Evolutionary conservation across 345 rosid genomes (phyloP), one percentile per base, ranked within the genome.

Genomic region (Syzygium jambos): DNA sequence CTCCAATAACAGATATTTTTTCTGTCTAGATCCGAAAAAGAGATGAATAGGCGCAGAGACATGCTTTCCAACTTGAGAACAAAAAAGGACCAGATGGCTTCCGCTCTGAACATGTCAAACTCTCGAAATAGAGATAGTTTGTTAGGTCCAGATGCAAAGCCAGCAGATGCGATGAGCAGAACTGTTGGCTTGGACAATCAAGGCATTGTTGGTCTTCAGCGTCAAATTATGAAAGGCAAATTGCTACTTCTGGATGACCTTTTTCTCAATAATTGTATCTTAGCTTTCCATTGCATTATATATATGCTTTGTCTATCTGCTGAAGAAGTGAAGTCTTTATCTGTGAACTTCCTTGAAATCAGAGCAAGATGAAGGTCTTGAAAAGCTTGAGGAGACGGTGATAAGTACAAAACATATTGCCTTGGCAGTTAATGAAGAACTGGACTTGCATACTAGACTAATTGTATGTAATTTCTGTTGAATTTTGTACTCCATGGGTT

Each of bases 291-390:
- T 73, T 38, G 23, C 14, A 83, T 21, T 13, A 25, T 85, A 5
- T 54, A 85, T 25, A 85, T 53, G n/a, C 43, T 85, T 54, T 85
- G 41, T 30, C 61, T 21, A 30, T 85, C 25, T 73, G 80, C 80
- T 73, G 80, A 73, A 73, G 82, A 73, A 38, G 49, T 73, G 49
- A 34, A 87, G 14, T 27, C 55, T 77, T 57, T 15, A 25, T 56
- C 41, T 34, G 49, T 78, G 22, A 78, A 51, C n/a, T 63, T 25
- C 43, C n/a, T 29, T 53, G 54, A 46, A 59, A 88, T 55, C 91
- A 92, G 94, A 92, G 89, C 94, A 92, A 91, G 94, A 92, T 84
- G 92, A 92, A 65, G 92, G 93, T 55, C 93, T 92, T 80, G 94
- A 88, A 51, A 91, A 92, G 87, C 89, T 92, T 82, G 93, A 92